Evolutionary conservation across 495 filamentous ascomycete genomes (phyloP).

Genomic region (Aspergillus sclerotiicarbonarius): DNA sequence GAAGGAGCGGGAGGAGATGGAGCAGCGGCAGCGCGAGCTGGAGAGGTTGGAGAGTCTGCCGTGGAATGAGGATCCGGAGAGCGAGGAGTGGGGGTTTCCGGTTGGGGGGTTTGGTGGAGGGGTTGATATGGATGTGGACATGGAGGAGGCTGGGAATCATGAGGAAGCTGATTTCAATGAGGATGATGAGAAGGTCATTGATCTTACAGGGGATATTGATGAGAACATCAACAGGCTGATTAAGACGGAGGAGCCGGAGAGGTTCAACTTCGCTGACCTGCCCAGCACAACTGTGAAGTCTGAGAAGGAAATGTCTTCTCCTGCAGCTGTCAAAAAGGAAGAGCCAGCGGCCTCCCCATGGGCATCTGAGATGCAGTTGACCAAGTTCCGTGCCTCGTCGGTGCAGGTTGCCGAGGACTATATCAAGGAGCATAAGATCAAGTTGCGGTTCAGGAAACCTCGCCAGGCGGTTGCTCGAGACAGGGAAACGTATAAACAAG

Average conservation of each 20-base stretch:
- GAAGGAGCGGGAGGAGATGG: slow-evolving; percentile 19
- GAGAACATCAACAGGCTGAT: slow-evolving; percentile 13
- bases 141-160: not conserved
- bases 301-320: not conserved
- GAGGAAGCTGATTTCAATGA: slow-evolving; percentile 11
- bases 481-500: not conserved
- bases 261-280: not conserved
- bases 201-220: slow-evolving; percentile 16
- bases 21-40: too few relatives aligned
- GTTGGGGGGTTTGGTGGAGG: too few relatives aligned
- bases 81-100: too few relatives aligned
- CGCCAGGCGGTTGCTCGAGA: not conserved
- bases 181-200: slow-evolving; percentile 8
- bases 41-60: not conserved
- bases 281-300: slow-evolving; percentile 2
- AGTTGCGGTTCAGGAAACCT: slow-evolving; percentile 4
- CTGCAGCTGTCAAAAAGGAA: slow-evolving; percentile 1
- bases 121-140: not conserved
- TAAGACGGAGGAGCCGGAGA: slow-evolving; percentile 10
- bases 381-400: slow-evolving; percentile 26
- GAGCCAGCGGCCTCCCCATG: slow-evolving; percentile 14
- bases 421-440: slow-evolving; percentile 15
- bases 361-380: slow-evolving; percentile 28
- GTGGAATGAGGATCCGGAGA: too few relatives aligned
- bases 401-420: slow-evolving; percentile 28